Evolutionary conservation across 768 basidiomycete genomes (phyloP).

Genomic region (Psilocybe cubensis): DNA sequence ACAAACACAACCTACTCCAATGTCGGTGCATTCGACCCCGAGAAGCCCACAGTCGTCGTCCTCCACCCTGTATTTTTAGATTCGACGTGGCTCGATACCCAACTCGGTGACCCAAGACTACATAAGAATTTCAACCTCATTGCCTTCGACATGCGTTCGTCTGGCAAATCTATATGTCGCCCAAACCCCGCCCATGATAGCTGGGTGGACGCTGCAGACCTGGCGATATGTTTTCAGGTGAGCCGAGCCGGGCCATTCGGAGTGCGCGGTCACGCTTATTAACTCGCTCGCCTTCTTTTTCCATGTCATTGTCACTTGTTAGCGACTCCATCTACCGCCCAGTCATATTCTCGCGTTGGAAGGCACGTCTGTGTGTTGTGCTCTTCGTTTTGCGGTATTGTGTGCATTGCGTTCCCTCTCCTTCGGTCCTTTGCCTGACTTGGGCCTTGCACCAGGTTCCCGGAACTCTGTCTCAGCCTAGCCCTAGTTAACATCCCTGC

Average conservation of each 20-base stretch:
- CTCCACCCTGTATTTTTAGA: slow-evolving; percentile 73
- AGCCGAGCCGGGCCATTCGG: slow-evolving; percentile 5
- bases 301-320: too few relatives aligned
- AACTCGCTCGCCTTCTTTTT: slow-evolving; percentile 1
- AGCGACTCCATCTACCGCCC: slow-evolving; percentile 68
- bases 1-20: slow-evolving; percentile 64
- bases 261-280: neutral
- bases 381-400: slow-evolving; percentile 68
- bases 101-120: slow-evolving; percentile 70
- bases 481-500: slow-evolving; percentile 71
- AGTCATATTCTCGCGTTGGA: slow-evolving; percentile 78
- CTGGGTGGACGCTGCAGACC: slow-evolving; percentile 81
- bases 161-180: slow-evolving; percentile 59
- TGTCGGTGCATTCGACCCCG: slow-evolving; percentile 67
- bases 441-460: slow-evolving; percentile 58
- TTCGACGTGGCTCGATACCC: slow-evolving; percentile 66
- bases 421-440: slow-evolving; percentile 8
- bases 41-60: slow-evolving; percentile 68
- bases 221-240: slow-evolving; percentile 71
- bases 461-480: slow-evolving; percentile 70
- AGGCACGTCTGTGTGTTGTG: slow-evolving; percentile 55
- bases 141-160: slow-evolving; percentile 72
- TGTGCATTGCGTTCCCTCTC: slow-evolving; percentile 36
- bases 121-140: slow-evolving; percentile 65
- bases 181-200: slow-evolving; percentile 64